Conservation (phyloP, 768 basidiomycete species). For the Dacryopinax primogenitus region DNA sequence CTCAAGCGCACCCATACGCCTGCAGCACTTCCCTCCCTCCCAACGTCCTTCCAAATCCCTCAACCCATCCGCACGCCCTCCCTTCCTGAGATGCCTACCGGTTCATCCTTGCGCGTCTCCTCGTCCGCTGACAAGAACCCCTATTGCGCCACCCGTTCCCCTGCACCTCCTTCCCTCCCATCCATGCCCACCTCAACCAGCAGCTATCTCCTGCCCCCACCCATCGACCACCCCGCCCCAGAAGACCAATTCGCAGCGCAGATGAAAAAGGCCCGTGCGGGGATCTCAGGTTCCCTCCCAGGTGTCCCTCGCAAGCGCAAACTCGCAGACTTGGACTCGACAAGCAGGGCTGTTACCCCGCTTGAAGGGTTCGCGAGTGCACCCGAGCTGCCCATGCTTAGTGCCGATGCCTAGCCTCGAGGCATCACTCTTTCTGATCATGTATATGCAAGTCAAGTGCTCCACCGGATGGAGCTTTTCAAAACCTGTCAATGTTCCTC, state of each 20-base stretch:
- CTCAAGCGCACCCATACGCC: not conserved
- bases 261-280: constrained; percentile 1
- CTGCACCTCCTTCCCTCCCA: not conserved
- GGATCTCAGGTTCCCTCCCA: not conserved
- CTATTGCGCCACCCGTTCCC: not conserved
- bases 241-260: constrained; percentile 2
- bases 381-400: not conserved
- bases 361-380: not conserved
- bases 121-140: not conserved
- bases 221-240: not conserved
- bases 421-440: no score
- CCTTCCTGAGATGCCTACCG: not conserved
- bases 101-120: not conserved
- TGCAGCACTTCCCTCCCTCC: not conserved
- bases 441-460: no score
- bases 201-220: not conserved
- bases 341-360: not conserved
- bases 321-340: not conserved
- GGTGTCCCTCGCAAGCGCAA: constrained; percentile 2
- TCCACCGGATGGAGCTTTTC: not conserved
- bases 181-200: not conserved
- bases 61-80: not conserved
- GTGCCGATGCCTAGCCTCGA: not conserved
- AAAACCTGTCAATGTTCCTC: no score
- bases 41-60: not conserved